Evolutionary conservation across 192 early-diverging fungal species (phyloP).

Genomic region (Ambispora gerdemannii): DNA sequence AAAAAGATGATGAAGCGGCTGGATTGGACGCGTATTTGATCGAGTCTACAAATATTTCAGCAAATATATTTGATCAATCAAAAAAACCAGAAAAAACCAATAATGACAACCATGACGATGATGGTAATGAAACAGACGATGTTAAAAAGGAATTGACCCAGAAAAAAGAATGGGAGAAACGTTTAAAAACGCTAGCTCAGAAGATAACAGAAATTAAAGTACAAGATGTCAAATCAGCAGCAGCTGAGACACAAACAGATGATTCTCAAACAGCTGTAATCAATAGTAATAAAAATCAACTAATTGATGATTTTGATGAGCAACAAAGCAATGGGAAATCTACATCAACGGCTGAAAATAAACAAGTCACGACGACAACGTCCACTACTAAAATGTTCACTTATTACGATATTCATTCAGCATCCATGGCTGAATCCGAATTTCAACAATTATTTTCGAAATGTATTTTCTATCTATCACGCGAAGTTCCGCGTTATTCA

Average conservation of each 20-base stretch:
- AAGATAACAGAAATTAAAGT: constrained; percentile 17
- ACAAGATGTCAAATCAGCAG: background rate
- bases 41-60: constrained; percentile 50
- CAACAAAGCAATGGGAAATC: constrained; percentile 19
- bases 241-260: background rate
- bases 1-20: constrained; percentile 58
- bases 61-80: constrained; percentile 28
- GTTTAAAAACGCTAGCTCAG: constrained; percentile 14
- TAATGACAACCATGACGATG: constrained; percentile 34
- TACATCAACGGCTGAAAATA: constrained; percentile 36
- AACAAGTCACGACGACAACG: no score
- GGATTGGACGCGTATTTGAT: constrained; percentile 67
- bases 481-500: constrained; percentile 91
- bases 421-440: constrained; percentile 42
- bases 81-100: constrained; percentile 23
- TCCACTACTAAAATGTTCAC: constrained; percentile 43
- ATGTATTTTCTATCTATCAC: constrained; percentile 84
- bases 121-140: background rate
- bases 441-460: constrained; percentile 53
- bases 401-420: constrained; percentile 50
- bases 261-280: background rate
- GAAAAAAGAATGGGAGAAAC: constrained; percentile 15
- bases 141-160: background rate
- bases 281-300: constrained; percentile 33
- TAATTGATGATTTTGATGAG: constrained; percentile 49